A percentile compares a stretch with the other conserved stretches of the same genome.
phyloP scores from a whole-genome alignment of 352 stramenopile genomes.

The Globisporangium abappressorium region DNA sequence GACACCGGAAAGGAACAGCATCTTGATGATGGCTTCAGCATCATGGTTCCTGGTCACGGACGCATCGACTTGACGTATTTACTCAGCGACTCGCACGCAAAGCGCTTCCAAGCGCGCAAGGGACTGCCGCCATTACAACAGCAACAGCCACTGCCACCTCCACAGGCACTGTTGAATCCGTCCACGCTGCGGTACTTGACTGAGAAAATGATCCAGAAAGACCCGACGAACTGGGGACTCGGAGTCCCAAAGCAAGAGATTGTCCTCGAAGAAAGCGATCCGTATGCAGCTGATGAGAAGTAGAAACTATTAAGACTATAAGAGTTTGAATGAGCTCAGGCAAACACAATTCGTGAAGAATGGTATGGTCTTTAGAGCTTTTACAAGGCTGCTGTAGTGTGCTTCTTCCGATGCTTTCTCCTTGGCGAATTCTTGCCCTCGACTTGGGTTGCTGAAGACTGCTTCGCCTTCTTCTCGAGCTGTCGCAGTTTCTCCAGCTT shows the following conservation, averaged over 20 bases:
- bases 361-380: neutral
- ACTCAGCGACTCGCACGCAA: constrained; percentile 46
- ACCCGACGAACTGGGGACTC: constrained; percentile 22
- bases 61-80: constrained; percentile 48
- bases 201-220: constrained; percentile 49
- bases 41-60: constrained; percentile 43
- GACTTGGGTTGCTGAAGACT: constrained; percentile 13
- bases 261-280: constrained; percentile 29
- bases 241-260: constrained; percentile 28
- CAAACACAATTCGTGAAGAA: neutral
- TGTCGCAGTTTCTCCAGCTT: constrained; percentile 46
- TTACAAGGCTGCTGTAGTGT: neutral
- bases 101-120: constrained; percentile 36
- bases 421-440: neutral
- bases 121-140: constrained; percentile 7
- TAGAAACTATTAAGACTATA: constrained; percentile 11
- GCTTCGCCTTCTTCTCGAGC: constrained; percentile 24
- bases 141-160: constrained; percentile 13
- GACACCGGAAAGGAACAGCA: neutral
- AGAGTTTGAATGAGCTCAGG: neutral
- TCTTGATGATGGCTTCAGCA: constrained; percentile 15
- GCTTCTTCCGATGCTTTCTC: constrained; percentile 10
- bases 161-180: constrained; percentile 54
- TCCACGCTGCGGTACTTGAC: constrained; percentile 53
- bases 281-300: constrained; percentile 29